phyloP scores from a whole-genome alignment of 2,329 filamentous ascomycete species.

The Bipolaris cookei region DNA sequence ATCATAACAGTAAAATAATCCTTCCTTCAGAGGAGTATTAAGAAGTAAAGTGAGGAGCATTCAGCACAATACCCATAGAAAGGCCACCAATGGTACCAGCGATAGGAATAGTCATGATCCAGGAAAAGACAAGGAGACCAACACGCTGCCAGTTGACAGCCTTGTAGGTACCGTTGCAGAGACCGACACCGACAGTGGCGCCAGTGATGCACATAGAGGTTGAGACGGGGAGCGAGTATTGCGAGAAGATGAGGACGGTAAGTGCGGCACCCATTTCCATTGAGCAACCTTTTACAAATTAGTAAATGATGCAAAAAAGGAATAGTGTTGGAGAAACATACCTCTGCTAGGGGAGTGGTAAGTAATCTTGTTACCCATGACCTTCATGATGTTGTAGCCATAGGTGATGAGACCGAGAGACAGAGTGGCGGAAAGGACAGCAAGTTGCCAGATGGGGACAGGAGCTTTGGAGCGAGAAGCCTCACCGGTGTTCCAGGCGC shows the following conservation, averaged over 20 bases:
- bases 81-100: constrained; percentile 62
- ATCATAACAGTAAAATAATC: too few relatives aligned
- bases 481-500: constrained; percentile 62
- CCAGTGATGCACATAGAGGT: constrained; percentile 75
- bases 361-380: constrained; percentile 83
- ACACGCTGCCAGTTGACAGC: constrained; percentile 78
- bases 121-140: constrained; percentile 68
- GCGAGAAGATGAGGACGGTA: constrained; percentile 77
- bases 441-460: constrained; percentile 78
- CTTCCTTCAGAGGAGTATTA: too few relatives aligned
- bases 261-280: constrained; percentile 84
- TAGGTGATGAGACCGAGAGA: constrained; percentile 73
- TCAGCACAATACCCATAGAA: constrained; percentile 59
- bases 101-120: constrained; percentile 69
- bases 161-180: constrained; percentile 74
- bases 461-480: constrained; percentile 66
- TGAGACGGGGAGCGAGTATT: constrained; percentile 76
- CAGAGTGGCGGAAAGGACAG: constrained; percentile 68
- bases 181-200: constrained; percentile 76
- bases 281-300: constrained; percentile 57
- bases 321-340: constrained; percentile 11
- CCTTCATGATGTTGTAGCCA: constrained; percentile 86
- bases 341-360: constrained; percentile 66
- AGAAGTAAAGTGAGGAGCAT: constrained; percentile 61
- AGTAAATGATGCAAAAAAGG: constrained; percentile 6